Percentiles rank a stretch among this genome's conserved stretches.
These are phyloP conservation scores for Arthrobotrys sinensis DNA, from an alignment of 2,329 filamentous ascomycete species.

Conservation along the genomic window DNA sequence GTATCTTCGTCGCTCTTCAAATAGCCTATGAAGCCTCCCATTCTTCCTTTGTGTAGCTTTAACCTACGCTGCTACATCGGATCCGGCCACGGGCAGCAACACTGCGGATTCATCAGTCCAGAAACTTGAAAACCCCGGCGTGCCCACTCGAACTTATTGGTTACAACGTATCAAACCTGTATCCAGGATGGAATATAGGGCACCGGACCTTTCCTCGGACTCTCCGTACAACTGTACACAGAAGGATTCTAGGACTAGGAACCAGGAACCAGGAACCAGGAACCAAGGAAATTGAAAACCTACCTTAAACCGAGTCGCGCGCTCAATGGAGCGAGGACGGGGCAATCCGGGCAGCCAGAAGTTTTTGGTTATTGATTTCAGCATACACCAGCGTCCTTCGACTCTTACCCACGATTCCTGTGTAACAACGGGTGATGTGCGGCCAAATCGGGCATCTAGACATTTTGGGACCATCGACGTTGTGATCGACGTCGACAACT, in stretches of 20 bases:
- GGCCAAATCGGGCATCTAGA: slow-evolving; percentile 9
- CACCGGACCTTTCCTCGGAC: too few species aligned
- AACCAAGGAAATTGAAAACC: background rate
- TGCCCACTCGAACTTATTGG: too few species aligned
- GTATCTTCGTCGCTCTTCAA: too few species aligned
- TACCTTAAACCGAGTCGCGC: slow-evolving; percentile 39
- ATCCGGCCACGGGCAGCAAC: too few species aligned
- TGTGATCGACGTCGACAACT: slow-evolving; percentile 7
- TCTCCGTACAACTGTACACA: too few species aligned
- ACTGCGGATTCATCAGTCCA: too few species aligned
- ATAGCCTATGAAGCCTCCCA: too few species aligned
- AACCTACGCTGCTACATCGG: too few species aligned
- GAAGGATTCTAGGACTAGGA: background rate
- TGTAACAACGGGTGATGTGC: slow-evolving; percentile 2
- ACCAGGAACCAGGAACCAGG: background rate
- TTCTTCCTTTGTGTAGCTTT: too few species aligned
- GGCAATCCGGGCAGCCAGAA: slow-evolving; percentile 40
- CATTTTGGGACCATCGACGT: slow-evolving; percentile 1
- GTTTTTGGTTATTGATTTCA: background rate
- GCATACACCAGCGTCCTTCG: background rate
- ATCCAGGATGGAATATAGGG: too few species aligned
- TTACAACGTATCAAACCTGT: too few species aligned
- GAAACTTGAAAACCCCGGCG: too few species aligned
- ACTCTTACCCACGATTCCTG: background rate
- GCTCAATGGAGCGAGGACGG: slow-evolving; percentile 58